Evolutionary conservation across 164 flowering plant species (phyloP).

Genomic region (Chimonanthus salicifolius): DNA sequence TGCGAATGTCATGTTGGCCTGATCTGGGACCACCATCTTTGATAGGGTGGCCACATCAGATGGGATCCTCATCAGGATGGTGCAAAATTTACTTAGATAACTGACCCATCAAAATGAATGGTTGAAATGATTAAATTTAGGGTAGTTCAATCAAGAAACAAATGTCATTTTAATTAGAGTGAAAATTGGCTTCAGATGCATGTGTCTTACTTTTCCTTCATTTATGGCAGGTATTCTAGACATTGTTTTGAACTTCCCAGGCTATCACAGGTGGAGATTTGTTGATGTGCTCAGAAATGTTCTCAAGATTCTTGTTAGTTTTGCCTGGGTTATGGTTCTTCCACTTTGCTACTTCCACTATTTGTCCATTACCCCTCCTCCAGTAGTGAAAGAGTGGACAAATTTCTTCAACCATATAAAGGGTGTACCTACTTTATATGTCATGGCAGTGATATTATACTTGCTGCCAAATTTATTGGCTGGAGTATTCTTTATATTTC

Average conservation of each 20-base stretch:
- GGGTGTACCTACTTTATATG: conserved; percentile 74
- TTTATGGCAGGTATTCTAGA: conserved; percentile 69
- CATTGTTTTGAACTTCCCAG: conserved; percentile 77
- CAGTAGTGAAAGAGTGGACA: conserved; percentile 30
- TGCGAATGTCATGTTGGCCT: no score
- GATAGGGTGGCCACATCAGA: no score
- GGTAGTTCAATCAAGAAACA: no score
- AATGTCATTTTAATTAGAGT: no score
- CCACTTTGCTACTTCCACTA: conserved; percentile 59
- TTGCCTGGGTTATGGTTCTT: conserved; percentile 76
- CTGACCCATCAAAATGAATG: no score
- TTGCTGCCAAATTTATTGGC: conserved; percentile 80
- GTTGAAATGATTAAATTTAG: no score
- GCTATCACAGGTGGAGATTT: conserved; percentile 80
- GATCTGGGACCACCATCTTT: no score
- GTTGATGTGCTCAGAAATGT: conserved; percentile 66
- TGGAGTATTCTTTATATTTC: conserved; percentile 69
- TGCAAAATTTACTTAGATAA: no score
- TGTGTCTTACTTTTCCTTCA: not conserved
- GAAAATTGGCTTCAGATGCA: not conserved
- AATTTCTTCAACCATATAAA: conserved; percentile 42
- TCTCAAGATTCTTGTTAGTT: conserved; percentile 68
- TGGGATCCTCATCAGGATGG: no score
- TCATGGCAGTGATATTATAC: conserved; percentile 70
- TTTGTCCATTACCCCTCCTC: conserved; percentile 27